phyloP scores from a whole-genome alignment of 179 eudicot species.

The Drosera spatulata region DNA sequence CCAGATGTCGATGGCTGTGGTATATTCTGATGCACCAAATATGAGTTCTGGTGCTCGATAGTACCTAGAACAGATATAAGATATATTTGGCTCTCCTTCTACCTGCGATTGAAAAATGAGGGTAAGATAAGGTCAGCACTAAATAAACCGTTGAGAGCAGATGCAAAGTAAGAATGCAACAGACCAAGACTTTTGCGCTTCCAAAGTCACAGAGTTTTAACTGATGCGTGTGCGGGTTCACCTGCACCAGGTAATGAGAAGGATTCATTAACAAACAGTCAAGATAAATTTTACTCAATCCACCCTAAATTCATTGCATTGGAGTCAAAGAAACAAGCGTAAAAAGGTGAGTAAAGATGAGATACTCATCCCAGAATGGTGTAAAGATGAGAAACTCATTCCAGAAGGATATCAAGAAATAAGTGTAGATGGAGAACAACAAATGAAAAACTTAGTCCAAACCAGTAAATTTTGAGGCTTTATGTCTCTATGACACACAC shows the following conservation, averaged over 20 bases:
- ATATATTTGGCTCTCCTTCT: conserved; percentile 94
- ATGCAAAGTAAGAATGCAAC: conserved; percentile 7
- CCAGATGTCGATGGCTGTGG: conserved; percentile 86
- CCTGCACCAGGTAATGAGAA: conserved; percentile 27
- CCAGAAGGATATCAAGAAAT: too few species aligned
- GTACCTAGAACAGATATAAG: conserved; percentile 92
- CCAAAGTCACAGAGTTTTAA: conserved; percentile 74
- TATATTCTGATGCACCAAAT: conserved; percentile 93
- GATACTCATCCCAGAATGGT: too few species aligned
- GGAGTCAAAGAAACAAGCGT: too few species aligned
- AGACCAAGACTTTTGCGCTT: conserved; percentile 69
- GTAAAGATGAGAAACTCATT: too few species aligned
- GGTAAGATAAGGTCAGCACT: not conserved
- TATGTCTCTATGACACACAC: conserved; percentile 71
- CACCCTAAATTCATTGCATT: too few species aligned
- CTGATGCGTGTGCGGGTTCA: conserved; percentile 68
- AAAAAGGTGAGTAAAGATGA: too few species aligned
- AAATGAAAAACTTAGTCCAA: conserved; percentile 4
- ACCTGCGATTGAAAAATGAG: conserved; percentile 32
- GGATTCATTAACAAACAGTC: too few species aligned
- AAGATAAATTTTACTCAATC: too few species aligned
- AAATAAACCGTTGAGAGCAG: not conserved
- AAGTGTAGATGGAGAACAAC: too few species aligned
- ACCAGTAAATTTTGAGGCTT: conserved; percentile 79
- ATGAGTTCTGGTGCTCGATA: conserved; percentile 95